phyloP scores from a whole-genome alignment of 2,329 filamentous ascomycete genomes.

The Curvularia spicifera region DNA sequence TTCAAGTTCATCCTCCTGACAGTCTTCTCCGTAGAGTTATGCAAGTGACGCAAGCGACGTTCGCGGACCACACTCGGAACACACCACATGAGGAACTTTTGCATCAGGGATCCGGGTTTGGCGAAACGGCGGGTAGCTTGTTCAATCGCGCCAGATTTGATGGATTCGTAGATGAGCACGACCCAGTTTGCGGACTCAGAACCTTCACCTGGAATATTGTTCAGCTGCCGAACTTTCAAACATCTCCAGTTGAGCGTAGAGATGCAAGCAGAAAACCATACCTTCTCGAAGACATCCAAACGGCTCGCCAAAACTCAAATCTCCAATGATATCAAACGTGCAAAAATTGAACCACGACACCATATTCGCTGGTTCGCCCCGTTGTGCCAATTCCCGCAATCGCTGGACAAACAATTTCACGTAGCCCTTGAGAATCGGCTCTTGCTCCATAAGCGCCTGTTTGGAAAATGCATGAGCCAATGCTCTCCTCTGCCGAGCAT shows the following conservation, averaged over 20 bases:
- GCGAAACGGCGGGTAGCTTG: conserved; percentile 42
- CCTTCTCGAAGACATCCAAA: conserved; percentile 43
- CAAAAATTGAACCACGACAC: conserved; percentile 46
- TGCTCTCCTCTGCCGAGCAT: conserved; percentile 49
- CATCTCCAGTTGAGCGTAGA: neutral
- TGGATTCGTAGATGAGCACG: conserved; percentile 43
- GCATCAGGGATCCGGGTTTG: conserved; percentile 28
- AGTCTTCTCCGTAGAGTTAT: conserved; percentile 42
- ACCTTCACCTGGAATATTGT: conserved; percentile 30
- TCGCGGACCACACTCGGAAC: conserved; percentile 37
- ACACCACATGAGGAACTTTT: conserved; percentile 40
- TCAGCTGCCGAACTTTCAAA: neutral
- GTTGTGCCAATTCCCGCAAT: conserved; percentile 45
- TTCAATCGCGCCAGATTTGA: conserved; percentile 44
- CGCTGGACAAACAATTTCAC: conserved; percentile 50
- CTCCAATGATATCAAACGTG: conserved; percentile 45
- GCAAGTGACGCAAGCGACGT: conserved; percentile 35
- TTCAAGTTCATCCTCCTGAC: conserved; percentile 36
- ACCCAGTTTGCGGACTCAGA: conserved; percentile 45
- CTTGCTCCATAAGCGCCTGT: conserved; percentile 50
- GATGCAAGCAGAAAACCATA: conserved; percentile 7
- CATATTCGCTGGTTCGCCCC: conserved; percentile 39
- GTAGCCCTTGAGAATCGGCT: conserved; percentile 50
- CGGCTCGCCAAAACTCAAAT: conserved; percentile 42
- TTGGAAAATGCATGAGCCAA: conserved; percentile 52